Conservation (phyloP, 2,329 filamentous ascomycete species). For the Metarhizium sp. region DNA sequence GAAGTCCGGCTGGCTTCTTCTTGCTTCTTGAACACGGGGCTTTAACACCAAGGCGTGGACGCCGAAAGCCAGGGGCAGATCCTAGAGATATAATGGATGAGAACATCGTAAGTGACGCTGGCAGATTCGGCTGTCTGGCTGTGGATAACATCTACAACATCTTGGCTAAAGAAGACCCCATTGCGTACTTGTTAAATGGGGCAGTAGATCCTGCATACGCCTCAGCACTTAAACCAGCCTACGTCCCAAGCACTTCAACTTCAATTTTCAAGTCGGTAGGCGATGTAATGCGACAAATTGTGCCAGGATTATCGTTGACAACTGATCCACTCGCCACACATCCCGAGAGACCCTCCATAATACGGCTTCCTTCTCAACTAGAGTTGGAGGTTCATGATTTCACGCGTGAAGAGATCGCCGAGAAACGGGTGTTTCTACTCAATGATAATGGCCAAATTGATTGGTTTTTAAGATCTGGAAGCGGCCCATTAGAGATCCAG, state of each 20-base stretch:
- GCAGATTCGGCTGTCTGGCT: slow-evolving; percentile 79
- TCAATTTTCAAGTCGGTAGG: slow-evolving; percentile 57
- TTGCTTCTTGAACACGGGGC: slow-evolving; percentile 67
- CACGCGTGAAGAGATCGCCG: slow-evolving; percentile 80
- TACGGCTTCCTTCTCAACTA: slow-evolving; percentile 54
- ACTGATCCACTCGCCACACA: slow-evolving; percentile 19
- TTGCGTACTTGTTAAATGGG: slow-evolving; percentile 87
- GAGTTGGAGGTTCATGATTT: slow-evolving; percentile 96
- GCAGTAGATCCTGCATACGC: slow-evolving; percentile 78
- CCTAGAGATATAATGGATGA: slow-evolving; percentile 45
- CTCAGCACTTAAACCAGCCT: slow-evolving; percentile 63
- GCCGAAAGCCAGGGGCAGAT: slow-evolving; percentile 66
- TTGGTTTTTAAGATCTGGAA: slow-evolving; percentile 74
- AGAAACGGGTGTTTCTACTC: slow-evolving; percentile 75
- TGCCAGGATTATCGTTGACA: slow-evolving; percentile 39
- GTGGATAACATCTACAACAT: slow-evolving; percentile 97
- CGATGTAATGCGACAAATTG: slow-evolving; percentile 51
- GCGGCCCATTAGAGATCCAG: slow-evolving; percentile 84
- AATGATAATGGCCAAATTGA: slow-evolving; percentile 98
- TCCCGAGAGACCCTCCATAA: slow-evolving; percentile 26
- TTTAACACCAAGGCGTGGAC: slow-evolving; percentile 67
- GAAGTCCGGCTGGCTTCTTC: slow-evolving; percentile 89
- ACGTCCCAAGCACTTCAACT: slow-evolving; percentile 64
- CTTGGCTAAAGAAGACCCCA: slow-evolving; percentile 60
- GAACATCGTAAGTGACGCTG: slow-evolving; percentile 65